Base-by-base conservation (phyloP, 106 monocot species). In the Hemerocallis citrina region DNA sequence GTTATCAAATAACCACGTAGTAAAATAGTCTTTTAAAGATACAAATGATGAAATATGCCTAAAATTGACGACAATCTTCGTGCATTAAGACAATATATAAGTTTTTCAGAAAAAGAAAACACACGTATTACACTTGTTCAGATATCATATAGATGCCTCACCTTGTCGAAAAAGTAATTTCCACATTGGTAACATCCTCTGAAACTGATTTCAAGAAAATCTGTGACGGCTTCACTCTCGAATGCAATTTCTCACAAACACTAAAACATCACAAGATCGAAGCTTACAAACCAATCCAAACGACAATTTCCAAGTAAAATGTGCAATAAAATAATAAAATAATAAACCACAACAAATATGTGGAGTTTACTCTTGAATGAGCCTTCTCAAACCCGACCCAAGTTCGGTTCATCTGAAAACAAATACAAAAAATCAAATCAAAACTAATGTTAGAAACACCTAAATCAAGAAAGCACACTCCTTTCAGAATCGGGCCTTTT, bases 181-280 rank as follows among this genome's bases (percentile, higher is more conserved):
- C 87, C 46, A 98, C 79, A 55, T 54, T 67, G n/a, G 74, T 85
- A 15, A 98, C 51, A 64, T 92, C 88, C 65, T 88, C 84, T 1
- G 91, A 70, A 42, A 92, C 70, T 22, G 92, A 92, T 69, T 92
- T 87, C 64, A 92, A 43, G 57, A 98, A 85, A 5, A 81, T 76
- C 65, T 98, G 88, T 3, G 98, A 92, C 3, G 98, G 98, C 54
- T 79, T 81, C 61, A 92, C 92, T 46, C 71, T 46, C 7, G 91
- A 92, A 61, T 88, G 24, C 51, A 98, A 67, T 70, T 78, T 71
- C 74, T 88, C 68, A 11, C 98, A 91, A 47, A 98, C 62, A 46
- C 89, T 95, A n/a, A n/a, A n/a, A n/a, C n/a, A n/a, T n/a, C n/a
- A 22, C 28, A 82, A 52, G 11, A 68, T 31, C 31, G 68, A 5